Evolutionary conservation across 208 protist genomes (phyloP), one percentile per base, ranked within the genome.

Genomic region (Crithidia mellificae): DNA sequence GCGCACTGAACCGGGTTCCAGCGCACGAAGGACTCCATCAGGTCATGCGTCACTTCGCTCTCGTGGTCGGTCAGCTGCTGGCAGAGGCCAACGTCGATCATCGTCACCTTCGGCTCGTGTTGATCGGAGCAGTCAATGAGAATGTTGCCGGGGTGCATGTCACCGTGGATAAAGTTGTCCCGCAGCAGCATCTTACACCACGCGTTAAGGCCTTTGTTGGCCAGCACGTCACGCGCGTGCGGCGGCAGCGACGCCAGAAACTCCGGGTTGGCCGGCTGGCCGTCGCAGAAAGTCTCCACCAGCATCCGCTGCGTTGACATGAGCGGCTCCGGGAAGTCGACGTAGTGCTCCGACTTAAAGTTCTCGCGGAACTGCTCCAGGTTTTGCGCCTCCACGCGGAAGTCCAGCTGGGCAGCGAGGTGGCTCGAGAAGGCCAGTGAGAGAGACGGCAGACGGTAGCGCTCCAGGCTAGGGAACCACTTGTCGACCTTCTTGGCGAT

Each of bases 111-210:
- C 43, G 92, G 92, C 20, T 87, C 72, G 66, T 93, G 87, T 30
- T 78, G 74, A 64, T 96, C 83, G 25, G 79, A 77, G 54, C 68
- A 78, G 66, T 96, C 88, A 54, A 97, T 94, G 24, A 97, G 67
- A 47, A 97, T 95, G 77, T 97, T 97, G 49, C 93, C 93, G 5
- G 93, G 93, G 72, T 97, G 93, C 91, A 97, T 93, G 54, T 97
- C 93, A 12, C 90, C 93, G 74, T 97, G 93, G 17, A 96, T 90
- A 68, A 95, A 97, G 79, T 94, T 94, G 66, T 97, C 93, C 27
- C 84, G 86, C 46, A 97, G 74, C 12, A 97, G 66, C 90, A 96
- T 95, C 71, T 97, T 89, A 72, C 88, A 96, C 87, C 90, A 97
- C 46, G 91, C 83, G 76, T 97, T 95, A 27, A 97, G 81, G n/a